Base-by-base conservation (phyloP, 306 rosid species). In the Rosa multiflora region DNA sequence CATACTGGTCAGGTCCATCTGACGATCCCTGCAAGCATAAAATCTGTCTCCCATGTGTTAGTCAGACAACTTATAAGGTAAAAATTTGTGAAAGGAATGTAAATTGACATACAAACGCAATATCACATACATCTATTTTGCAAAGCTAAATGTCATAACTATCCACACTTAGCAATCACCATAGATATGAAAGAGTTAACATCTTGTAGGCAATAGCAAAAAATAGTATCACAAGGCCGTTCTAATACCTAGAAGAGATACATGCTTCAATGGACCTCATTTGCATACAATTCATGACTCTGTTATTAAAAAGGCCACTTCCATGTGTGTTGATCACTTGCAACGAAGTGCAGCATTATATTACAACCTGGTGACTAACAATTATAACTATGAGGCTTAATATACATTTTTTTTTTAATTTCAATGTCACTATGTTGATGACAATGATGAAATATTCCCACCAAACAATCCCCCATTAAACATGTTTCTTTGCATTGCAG, bases 1-100 rank as follows among this genome's bases (percentile, higher is more conserved):
- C 89, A 49, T 88, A 95, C 98, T 93, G 98, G 84, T 91, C 98
- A 40, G 99, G 97, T 79, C 99, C 99, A 88, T 95, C 99, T 17
- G 96, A 78, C 56, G 98, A 86, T 76, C 97, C 98, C 74, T 90
- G 99, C 84, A 95, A 86, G 76, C 99, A 95, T 75, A 95, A 85
- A 86, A 90, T 92, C 99, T 91, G 97, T 83, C 62, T 56, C 51
- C 48, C 84, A 83, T 4, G 74, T n/a, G 80, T 85, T 72, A 83
- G 79, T 47, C 82, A 82, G 78, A 43, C 42, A 58, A 70, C 46
- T 67, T 62, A 62, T 76, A 79, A 37, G 26, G 20, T 37, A 29
- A 49, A 63, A 70, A 61, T 26, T 63, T 39, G 11, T 49, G 70
- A 39, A 35, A 55, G 70, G 21, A 32, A 64, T 11, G 67, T 5